Evolutionary conservation across 306 rosid genomes (phyloP), one percentile per base, ranked within the genome.

Genomic region (Pyrus pyrifolia): DNA sequence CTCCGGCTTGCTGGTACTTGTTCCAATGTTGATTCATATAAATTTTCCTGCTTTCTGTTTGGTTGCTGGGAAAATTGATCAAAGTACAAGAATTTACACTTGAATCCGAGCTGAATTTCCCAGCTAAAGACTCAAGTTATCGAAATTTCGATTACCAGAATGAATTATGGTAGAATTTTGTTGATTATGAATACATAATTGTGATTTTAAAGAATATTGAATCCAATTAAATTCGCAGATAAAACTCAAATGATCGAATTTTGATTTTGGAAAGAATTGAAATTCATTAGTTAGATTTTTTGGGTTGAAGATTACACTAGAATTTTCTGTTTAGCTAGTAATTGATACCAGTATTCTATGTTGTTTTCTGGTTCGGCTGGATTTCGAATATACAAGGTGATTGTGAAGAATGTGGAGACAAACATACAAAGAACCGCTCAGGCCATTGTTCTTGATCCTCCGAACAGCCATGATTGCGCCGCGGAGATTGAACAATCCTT

Each of bases 381-480:
- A 35, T 35, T 72, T 57, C 23, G 53, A 17, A 42, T 33, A 29
- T 51, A 13, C 74, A 68, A 95, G 99, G 91, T 95, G 82, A 73
- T 89, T 76, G 85, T 92, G 61, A 89, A 89, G 85, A 92, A 95
- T 75, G 80, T 74, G 63, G 92, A 85, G 77, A 89, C 83, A 64
- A 89, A 83, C 57, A 45, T 70, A n/a, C 81, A 76, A 66, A 81
- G 92, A 80, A 59, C 92, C 73, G 97, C 92, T 61, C 93, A 85
- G 82, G 96, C 86, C 9, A 31, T 95, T 82, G 93, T 91, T 70
- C 84, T 92, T 19, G 97, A 95, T 79, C 96, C 96, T 61, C 92
- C 97, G 0, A 70, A 80, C 73, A 84, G 72, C 57, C 31, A 64
- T 27, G 81, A 72, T 51, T 23, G 42, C 49, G 23, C 79, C 13